Percentiles rank a stretch among this genome's conserved stretches.
Evolutionary conservation across 495 filamentous ascomycete species (phyloP).

Genomic region (Bombardia bombarda): DNA sequence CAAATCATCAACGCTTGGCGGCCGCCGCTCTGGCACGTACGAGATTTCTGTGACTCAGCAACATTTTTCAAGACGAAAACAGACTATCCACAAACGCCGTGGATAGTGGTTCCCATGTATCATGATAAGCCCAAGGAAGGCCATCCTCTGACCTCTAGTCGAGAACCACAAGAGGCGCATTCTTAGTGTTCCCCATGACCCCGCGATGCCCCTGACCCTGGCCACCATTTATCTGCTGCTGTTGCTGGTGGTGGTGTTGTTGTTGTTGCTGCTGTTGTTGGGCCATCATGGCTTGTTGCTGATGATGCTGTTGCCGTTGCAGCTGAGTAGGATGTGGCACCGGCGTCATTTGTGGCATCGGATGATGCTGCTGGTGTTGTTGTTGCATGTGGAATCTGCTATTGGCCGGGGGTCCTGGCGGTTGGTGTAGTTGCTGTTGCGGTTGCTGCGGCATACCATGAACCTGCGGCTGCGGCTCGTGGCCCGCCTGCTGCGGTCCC

Average conservation of each 20-base stretch:
- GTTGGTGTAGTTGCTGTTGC: conserved; percentile 5
- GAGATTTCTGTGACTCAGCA: too few relatives aligned
- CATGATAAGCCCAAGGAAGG: too few relatives aligned
- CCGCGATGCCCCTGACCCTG: too few relatives aligned
- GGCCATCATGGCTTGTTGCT: conserved; percentile 6
- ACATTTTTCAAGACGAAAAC: too few relatives aligned
- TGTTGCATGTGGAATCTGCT: too few relatives aligned
- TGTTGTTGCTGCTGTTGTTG: conserved; percentile 6
- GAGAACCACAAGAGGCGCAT: too few relatives aligned
- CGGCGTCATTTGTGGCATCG: background rate
- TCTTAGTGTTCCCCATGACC: too few relatives aligned
- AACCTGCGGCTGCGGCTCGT: background rate
- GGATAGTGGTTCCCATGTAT: too few relatives aligned
- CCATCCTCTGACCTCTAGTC: too few relatives aligned
- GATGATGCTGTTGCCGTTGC: conserved; percentile 5
- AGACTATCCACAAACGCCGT: too few relatives aligned
- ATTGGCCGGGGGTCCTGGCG: background rate
- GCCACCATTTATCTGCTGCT: conserved; percentile 4
- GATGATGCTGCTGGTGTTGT: conserved; percentile 4
- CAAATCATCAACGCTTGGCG: too few relatives aligned
- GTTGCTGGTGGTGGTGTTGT: conserved; percentile 7
- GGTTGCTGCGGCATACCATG: conserved; percentile 2
- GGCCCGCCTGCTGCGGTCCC: background rate
- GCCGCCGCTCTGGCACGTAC: too few relatives aligned
- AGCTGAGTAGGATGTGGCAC: background rate